These are phyloP conservation scores for Sphaerulina vaccinii DNA, from an alignment of 2,329 filamentous ascomycete species.

Conservation along the genomic window DNA sequence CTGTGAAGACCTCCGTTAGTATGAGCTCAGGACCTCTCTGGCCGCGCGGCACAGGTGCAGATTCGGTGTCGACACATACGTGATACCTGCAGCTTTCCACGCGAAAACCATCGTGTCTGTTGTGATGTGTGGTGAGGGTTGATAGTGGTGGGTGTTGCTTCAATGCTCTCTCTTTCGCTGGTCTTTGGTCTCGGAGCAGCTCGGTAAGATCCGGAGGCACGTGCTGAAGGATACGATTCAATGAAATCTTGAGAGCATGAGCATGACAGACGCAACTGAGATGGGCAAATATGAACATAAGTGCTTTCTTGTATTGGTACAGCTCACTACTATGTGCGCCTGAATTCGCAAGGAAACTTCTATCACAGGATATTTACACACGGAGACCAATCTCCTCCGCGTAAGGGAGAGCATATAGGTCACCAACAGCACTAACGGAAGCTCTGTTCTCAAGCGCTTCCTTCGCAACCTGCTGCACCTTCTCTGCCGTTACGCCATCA, in stretches of 20 bases:
- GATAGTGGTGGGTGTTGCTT: slow-evolving; percentile 1
- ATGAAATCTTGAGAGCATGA: too few species aligned
- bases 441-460: slow-evolving; percentile 84
- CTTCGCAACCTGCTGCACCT: slow-evolving; percentile 90
- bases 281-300: background rate
- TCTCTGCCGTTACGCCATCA: slow-evolving; percentile 76
- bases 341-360: slow-evolving; percentile 29
- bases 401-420: slow-evolving; percentile 86
- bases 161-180: too few species aligned
- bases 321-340: slow-evolving; percentile 34
- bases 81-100: slow-evolving; percentile 97
- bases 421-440: slow-evolving; percentile 83
- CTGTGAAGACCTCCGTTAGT: slow-evolving; percentile 51
- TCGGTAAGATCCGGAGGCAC: slow-evolving; percentile 3
- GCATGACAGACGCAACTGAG: too few species aligned
- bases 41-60: background rate
- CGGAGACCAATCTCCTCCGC: slow-evolving; percentile 91
- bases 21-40: background rate
- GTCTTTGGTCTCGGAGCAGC: slow-evolving; percentile 11
- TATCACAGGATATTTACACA: slow-evolving; percentile 65
- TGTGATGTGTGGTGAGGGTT: slow-evolving; percentile 17
- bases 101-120: slow-evolving; percentile 83
- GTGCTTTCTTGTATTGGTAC: slow-evolving; percentile 35
- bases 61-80: slow-evolving; percentile 60
- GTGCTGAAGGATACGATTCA: too few species aligned